Percentiles rank a stretch among this genome's conserved stretches.
These are phyloP conservation scores for Neonectria ditissima DNA, from an alignment of 2,329 filamentous ascomycete species.

Conservation along the genomic window DNA sequence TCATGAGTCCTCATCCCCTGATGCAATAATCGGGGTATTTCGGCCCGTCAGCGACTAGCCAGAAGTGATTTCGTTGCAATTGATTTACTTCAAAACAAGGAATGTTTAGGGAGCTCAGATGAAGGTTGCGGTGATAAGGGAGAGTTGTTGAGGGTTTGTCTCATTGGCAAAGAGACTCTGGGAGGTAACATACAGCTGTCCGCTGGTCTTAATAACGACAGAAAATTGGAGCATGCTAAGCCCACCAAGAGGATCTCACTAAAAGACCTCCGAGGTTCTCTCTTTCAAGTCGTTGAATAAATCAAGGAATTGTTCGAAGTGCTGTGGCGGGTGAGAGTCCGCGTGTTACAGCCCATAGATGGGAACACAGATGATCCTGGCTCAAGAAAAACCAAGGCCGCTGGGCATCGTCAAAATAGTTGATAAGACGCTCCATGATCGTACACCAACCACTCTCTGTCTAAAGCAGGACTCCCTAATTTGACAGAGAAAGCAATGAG, in stretches of 20 bases:
- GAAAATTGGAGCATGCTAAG: slow-evolving; percentile 60
- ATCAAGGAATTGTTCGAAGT: slow-evolving; percentile 63
- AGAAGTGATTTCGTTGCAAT: slow-evolving; percentile 66
- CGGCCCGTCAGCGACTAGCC: slow-evolving; percentile 71
- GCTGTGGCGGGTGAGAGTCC: slow-evolving; percentile 49
- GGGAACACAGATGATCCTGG: slow-evolving; percentile 61
- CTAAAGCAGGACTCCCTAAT: slow-evolving; percentile 63
- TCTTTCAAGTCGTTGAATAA: slow-evolving; percentile 49
- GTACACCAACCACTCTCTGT: slow-evolving; percentile 59
- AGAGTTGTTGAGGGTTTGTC: slow-evolving; percentile 52
- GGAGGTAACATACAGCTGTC: slow-evolving; percentile 64
- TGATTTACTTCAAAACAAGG: slow-evolving; percentile 64
- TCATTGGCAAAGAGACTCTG: slow-evolving; percentile 62
- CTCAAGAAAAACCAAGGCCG: slow-evolving; percentile 58
- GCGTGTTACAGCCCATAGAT: slow-evolving; percentile 56
- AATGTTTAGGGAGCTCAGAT: slow-evolving; percentile 71
- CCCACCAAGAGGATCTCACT: slow-evolving; percentile 59
- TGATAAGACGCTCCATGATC: slow-evolving; percentile 54
- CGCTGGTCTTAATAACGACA: slow-evolving; percentile 60
- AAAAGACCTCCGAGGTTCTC: slow-evolving; percentile 57
- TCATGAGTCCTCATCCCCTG: slow-evolving; percentile 70
- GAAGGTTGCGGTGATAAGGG: slow-evolving; percentile 64
- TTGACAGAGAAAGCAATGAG: slow-evolving; percentile 66
- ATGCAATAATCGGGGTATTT: slow-evolving; percentile 59
- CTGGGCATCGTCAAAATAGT: slow-evolving; percentile 56